Conservation (phyloP, 495 filamentous ascomycete species). For the Aspergillus avenaceus region DNA sequence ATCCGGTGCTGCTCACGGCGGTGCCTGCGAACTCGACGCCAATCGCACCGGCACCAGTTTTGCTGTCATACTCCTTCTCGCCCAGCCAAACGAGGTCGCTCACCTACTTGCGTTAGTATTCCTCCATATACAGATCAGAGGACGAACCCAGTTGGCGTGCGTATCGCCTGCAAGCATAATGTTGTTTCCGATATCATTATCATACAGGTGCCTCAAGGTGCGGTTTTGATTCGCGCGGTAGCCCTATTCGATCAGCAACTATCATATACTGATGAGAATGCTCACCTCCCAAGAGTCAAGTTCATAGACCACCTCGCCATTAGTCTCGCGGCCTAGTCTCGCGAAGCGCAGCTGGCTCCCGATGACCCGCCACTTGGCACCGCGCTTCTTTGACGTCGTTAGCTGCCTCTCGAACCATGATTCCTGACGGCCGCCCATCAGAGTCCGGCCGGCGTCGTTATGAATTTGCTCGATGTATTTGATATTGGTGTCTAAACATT, state of each 20-base stretch:
- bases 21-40: conserved; percentile 66
- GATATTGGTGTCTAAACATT: conserved; percentile 42
- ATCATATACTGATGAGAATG: not conserved
- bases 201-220: conserved; percentile 53
- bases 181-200: conserved; percentile 61
- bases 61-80: conserved; percentile 49
- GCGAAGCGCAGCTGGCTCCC: conserved; percentile 63
- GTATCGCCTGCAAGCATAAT: conserved; percentile 63
- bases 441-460: conserved; percentile 51
- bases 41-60: conserved; percentile 53
- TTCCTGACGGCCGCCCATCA: conserved; percentile 65
- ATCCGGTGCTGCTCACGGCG: conserved; percentile 54
- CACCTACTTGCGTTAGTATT: not conserved
- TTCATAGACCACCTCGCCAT: conserved; percentile 8
- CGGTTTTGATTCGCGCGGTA: conserved; percentile 62
- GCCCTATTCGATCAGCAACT: conserved; percentile 11
- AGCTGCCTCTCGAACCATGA: conserved; percentile 64
- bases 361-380: conserved; percentile 57
- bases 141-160: conserved; percentile 50
- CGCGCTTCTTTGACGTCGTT: conserved; percentile 32
- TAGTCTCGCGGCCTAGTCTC: conserved; percentile 3
- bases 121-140: not conserved
- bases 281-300: conserved; percentile 39
- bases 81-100: conserved; percentile 63
- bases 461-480: conserved; percentile 51